Conservation (phyloP, 441 rosid species). For the Populus hybrid region DNA sequence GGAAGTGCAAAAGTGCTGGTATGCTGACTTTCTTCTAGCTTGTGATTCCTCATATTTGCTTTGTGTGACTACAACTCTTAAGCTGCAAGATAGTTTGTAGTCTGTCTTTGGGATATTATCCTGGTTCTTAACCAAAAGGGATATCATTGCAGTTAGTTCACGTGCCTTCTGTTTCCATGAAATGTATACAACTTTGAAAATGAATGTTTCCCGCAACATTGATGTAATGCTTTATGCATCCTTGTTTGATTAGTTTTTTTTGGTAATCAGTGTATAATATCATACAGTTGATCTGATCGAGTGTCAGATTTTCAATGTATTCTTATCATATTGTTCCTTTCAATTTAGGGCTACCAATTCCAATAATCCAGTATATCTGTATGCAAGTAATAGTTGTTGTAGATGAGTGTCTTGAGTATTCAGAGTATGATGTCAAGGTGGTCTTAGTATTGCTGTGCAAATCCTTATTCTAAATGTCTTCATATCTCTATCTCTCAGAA, state of each 20-base stretch:
- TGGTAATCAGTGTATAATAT: neutral
- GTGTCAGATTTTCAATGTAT: too few relatives aligned
- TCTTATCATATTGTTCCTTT: too few relatives aligned
- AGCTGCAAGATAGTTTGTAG: neutral
- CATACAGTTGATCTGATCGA: too few relatives aligned
- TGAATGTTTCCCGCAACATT: neutral
- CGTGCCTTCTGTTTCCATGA: neutral
- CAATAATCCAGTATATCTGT: too few relatives aligned
- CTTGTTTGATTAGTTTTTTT: neutral
- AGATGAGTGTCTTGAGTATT: neutral
- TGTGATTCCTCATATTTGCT: neutral
- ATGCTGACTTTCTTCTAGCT: conserved; percentile 18
- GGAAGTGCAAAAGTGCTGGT: conserved; percentile 99
- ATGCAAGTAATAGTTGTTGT: neutral
- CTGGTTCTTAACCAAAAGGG: neutral
- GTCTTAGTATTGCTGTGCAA: neutral
- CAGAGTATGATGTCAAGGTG: neutral
- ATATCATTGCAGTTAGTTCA: neutral
- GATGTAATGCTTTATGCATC: neutral
- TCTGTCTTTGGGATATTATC: neutral
- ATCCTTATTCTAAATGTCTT: neutral
- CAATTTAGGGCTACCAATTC: too few relatives aligned
- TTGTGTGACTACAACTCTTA: neutral
- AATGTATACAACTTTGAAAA: neutral
- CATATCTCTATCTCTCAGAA: neutral